A percentile compares a stretch with the other conserved stretches of the same genome.
Evolutionary conservation across 225 moss, liverwort and hornwort species (phyloP).

Genomic region (Bryum argenteum): DNA sequence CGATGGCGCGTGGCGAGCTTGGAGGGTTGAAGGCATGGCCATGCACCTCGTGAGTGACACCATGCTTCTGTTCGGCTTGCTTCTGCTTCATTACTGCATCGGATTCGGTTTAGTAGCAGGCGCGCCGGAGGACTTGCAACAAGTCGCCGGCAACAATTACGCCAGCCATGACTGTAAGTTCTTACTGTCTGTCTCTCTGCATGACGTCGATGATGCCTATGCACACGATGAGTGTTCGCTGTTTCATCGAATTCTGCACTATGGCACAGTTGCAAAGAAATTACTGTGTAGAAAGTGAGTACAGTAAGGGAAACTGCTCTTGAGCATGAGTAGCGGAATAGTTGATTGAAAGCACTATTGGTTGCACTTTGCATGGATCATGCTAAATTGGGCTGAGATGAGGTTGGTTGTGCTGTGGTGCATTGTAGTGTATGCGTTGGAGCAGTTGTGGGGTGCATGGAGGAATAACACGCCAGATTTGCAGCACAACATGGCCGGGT

Average conservation of each 20-base stretch:
- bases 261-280: no score
- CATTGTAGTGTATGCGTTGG: conserved; percentile 38
- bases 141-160: conserved; percentile 33
- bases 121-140: conserved; percentile 8
- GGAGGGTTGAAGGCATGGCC: conserved; percentile 15
- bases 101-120: conserved; percentile 19
- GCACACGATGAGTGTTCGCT: neutral
- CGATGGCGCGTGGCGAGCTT: no score
- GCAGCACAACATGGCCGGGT: conserved; percentile 38
- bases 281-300: no score
- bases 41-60: neutral
- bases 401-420: neutral
- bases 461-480: conserved; percentile 29
- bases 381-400: no score
- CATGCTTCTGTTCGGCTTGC: conserved; percentile 13
- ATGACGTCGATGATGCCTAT: neutral
- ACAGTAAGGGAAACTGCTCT: no score
- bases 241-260: no score
- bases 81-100: conserved; percentile 1
- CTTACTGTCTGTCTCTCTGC: no score
- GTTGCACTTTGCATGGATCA: no score
- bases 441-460: conserved; percentile 43
- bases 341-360: no score
- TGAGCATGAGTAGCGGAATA: no score
- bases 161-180: conserved; percentile 24